Evolutionary conservation across 2,329 filamentous ascomycete species (phyloP), one percentile per base, ranked within the genome.

Genomic region (Sclerotinia subarctica): DNA sequence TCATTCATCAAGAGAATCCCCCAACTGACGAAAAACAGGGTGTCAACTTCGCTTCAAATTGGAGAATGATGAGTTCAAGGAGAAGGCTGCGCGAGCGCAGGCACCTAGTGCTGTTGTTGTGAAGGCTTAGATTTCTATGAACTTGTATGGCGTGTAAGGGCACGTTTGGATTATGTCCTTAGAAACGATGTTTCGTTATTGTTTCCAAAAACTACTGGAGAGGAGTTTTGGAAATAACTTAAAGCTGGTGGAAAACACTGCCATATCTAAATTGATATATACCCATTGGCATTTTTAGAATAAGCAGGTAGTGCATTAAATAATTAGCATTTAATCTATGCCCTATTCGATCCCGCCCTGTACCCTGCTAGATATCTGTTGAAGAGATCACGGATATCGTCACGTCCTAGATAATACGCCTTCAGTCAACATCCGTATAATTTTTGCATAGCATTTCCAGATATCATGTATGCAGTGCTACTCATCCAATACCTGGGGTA

Each of bases 41-140:
- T 76, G 75, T 62, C 75, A 78, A 56, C 46, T 76, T 29, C 72
- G 75, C 64, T 78, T 78, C 69, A 72, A 73, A 62, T 66, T 72
- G 11, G 76, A 77, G 35, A 59, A 69, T 17, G 66, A 73, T 26
- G 72, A 74, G 51, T 72, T 73, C n/a, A 71, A 74, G 53, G 71
- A 74, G 67, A 74, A 73, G 63, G 38, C 67, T 2, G 42, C 53
- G 19, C 15, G 69, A 53, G 66, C 68, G 52, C 69, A 74, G 64
- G 75, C 73, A 29, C 75, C 74, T 19, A 75, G 73, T 70, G 75
- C 74, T 58, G 54, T 70, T 42, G 68, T 76, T 52, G 57, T 76
- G 24, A 68, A 71, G 21, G 70, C 71, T 17, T 76, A 69, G 32
- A 1, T 32, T 4, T n/a, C n/a, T n/a, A n/a, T n/a, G n/a, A n/a